Evolutionary conservation across 768 basidiomycete genomes (phyloP), one percentile per base, ranked within the genome.

Genomic region (Mycena haematopus): DNA sequence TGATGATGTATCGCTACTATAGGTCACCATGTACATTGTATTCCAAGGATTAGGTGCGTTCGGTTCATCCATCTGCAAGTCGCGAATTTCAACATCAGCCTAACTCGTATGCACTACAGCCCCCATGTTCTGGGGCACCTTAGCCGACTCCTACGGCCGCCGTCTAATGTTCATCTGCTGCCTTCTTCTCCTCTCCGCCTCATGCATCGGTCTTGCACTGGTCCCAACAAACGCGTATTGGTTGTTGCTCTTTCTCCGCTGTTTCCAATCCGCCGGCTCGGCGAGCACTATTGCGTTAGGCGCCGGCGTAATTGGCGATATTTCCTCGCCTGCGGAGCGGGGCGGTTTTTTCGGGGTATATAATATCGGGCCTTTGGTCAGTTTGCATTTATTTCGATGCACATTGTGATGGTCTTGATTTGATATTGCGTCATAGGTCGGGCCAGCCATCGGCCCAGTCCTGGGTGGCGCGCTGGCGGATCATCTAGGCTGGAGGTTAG

Each of bases 271-370:
- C 2, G 82, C 87, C 3, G 92, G 93, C 1, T 91, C 88, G 2
- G 90, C 92, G 0, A 91, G 91, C 59, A 91, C 90, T 0, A 80
- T 92, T 63, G 91, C 91, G 0, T 77, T 93, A 22, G 90, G 88
- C 55, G 86, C 89, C 35, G 93, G 93, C 6, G 86, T 91, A 7
- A 83, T 96, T 58, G 86, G 86, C 2, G 93, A 96, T 70, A 89
- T 96, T 27, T 84, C 91, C 6, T 82, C 82, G 2, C 86, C 84
- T 0, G 81, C 83, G 38, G 92, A 95, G 74, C 78, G 93, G 36
- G 93, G 90, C 19, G 83, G 86, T 8, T 92, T 88, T 74, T 82
- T 87, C 58, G 93, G 92, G 3, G 52, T 91, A 9, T 91, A 86
- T 72, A 80, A 75, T 36, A 60, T 89, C 3, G 89, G 89, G 0